A percentile compares a stretch with the other conserved stretches of the same genome.
Evolutionary conservation across 805 yeast species (phyloP).

Genomic region (Maudiozyma turicensis): DNA sequence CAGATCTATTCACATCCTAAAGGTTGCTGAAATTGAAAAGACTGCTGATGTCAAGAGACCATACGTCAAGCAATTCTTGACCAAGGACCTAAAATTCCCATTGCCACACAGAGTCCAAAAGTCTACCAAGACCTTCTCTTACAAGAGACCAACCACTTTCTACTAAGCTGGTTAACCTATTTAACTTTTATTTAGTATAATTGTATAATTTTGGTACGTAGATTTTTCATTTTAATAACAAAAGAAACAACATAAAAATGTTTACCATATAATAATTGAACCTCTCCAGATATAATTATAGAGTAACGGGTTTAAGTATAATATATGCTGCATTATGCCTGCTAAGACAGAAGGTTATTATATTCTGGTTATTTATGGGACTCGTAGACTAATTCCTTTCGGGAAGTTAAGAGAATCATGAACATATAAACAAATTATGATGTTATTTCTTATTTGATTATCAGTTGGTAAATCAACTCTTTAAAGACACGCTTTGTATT

Average conservation of each 20-base stretch:
- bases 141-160: constrained; percentile 95
- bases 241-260: constrained; percentile 2
- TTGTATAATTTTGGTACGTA: constrained; percentile 26
- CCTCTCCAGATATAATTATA: no score
- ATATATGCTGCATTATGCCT: no score
- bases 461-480: no score
- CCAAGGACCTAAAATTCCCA: constrained; percentile 98
- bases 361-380: no score
- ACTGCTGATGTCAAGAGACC: constrained; percentile 98
- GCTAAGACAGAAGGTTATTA: no score
- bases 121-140: constrained; percentile 77
- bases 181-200: constrained; percentile 6
- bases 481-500: no score
- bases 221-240: constrained; percentile 10
- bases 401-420: no score
- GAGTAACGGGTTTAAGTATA: no score
- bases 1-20: constrained; percentile 98
- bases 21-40: constrained; percentile 98
- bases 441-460: no score
- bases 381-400: no score
- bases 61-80: constrained; percentile 93
- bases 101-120: constrained; percentile 98
- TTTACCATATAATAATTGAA: neutral
- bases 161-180: constrained; percentile 47
- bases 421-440: no score